Percentiles rank a stretch among this genome's conserved stretches.
These are phyloP conservation scores for Rhodotorula sp. DNA, from an alignment of 1,284 basidiomycete genomes.

Conservation along the genomic window DNA sequence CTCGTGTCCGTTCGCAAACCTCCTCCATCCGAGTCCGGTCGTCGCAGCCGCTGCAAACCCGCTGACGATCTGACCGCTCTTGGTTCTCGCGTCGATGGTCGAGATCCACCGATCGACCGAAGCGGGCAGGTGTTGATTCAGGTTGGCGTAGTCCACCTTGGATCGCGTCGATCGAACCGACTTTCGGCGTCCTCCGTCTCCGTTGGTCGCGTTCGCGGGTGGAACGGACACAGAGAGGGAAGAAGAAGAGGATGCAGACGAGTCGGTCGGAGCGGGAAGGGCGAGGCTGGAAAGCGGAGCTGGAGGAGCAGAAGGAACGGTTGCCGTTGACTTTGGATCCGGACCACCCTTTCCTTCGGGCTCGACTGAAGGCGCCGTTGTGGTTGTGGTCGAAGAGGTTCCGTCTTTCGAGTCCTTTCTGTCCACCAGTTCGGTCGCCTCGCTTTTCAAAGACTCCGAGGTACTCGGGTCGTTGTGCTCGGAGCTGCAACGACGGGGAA, in stretches of 20 bases:
- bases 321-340: not conserved
- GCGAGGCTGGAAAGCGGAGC: not conserved
- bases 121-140: conserved; percentile 54
- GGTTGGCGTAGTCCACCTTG: conserved; percentile 68
- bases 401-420: no score
- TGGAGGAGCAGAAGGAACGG: not conserved
- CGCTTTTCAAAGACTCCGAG: no score
- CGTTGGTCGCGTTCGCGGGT: not conserved
- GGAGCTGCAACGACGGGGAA: no score
- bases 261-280: no score
- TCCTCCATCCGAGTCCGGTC: conserved; percentile 54
- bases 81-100: conserved; percentile 62
- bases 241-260: not conserved
- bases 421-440: no score
- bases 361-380: no score
- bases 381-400: no score
- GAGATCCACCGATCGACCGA: conserved; percentile 66
- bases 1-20: conserved; percentile 62
- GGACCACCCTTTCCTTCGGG: no score
- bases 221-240: not conserved
- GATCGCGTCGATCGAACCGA: conserved; percentile 20
- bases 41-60: conserved; percentile 36
- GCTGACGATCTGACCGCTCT: conserved; percentile 52
- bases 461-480: no score
- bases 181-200: conserved; percentile 12